Conservation (phyloP, 129 eudicot genomes). For the Calendula officinalis region DNA sequence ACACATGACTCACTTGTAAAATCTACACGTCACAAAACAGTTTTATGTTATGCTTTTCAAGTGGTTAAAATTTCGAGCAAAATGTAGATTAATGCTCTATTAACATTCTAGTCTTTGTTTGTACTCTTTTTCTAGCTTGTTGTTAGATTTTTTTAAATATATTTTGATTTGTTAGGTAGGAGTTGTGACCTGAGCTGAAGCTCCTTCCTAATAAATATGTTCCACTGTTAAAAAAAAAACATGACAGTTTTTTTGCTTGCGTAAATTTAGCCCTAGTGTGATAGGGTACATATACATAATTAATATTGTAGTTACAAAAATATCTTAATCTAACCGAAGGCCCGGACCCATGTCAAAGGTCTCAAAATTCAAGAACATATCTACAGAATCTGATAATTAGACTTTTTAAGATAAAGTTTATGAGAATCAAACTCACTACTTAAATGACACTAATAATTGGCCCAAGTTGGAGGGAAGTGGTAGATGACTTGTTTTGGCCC, state of each 20-base stretch:
- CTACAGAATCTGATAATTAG: slow-evolving; percentile 27
- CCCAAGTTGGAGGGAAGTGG: slow-evolving; percentile 38
- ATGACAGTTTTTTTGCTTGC: neutral
- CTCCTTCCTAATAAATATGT: too few species aligned
- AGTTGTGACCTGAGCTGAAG: too few species aligned
- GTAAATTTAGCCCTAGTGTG: slow-evolving; percentile 8
- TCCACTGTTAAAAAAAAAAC: neutral
- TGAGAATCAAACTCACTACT: slow-evolving; percentile 12
- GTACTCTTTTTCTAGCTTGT: too few species aligned
- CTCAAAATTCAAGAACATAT: slow-evolving; percentile 19
- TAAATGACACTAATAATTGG: slow-evolving; percentile 50
- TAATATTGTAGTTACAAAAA: slow-evolving; percentile 22
- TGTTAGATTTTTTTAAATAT: too few species aligned
- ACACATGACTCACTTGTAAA: too few species aligned
- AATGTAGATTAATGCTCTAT: too few species aligned
- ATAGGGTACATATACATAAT: slow-evolving; percentile 7
- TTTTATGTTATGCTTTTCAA: too few species aligned
- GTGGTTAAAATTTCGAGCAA: too few species aligned
- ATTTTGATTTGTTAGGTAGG: too few species aligned
- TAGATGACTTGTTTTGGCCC: slow-evolving; percentile 41
- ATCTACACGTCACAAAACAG: too few species aligned
- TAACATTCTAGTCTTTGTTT: too few species aligned
- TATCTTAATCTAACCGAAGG: neutral
- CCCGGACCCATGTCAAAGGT: slow-evolving; percentile 8
- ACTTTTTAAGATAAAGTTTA: neutral